These are phyloP conservation scores for Cercospora zeina DNA, from an alignment of 2,329 filamentous ascomycete genomes.

Conservation along the genomic window DNA sequence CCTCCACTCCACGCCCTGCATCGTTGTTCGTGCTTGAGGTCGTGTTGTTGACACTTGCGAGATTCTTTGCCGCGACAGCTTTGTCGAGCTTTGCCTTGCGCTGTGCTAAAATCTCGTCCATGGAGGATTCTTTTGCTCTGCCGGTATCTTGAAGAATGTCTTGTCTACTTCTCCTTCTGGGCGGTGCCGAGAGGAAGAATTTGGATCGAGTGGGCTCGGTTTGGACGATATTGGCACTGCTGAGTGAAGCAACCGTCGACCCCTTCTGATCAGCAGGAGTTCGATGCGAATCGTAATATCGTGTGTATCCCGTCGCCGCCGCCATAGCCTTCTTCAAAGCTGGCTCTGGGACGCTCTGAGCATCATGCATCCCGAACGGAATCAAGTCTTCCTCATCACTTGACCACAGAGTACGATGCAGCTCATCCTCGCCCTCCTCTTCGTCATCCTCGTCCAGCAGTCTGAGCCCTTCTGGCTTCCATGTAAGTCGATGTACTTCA, in stretches of 20 bases:
- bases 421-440: slow-evolving; percentile 43
- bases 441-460: slow-evolving; percentile 45
- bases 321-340: too few species aligned
- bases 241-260: not conserved
- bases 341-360: not conserved
- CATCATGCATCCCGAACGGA: not conserved
- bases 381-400: slow-evolving; percentile 17
- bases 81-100: slow-evolving; percentile 12
- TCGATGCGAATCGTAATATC: not conserved
- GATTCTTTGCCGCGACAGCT: not conserved
- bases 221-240: not conserved
- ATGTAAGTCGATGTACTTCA: slow-evolving; percentile 47
- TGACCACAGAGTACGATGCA: slow-evolving; percentile 18
- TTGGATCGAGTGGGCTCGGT: not conserved
- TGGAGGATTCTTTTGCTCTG: not conserved
- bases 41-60: not conserved
- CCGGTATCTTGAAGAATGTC: not conserved
- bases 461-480: slow-evolving; percentile 53
- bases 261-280: not conserved
- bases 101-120: not conserved
- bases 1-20: not conserved
- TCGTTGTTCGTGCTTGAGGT: not conserved
- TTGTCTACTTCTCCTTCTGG: not conserved
- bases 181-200: not conserved
- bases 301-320: not conserved